Base-by-base conservation (phyloP, 1,284 basidiomycete species). In the Thecaphora thlaspeos region DNA sequence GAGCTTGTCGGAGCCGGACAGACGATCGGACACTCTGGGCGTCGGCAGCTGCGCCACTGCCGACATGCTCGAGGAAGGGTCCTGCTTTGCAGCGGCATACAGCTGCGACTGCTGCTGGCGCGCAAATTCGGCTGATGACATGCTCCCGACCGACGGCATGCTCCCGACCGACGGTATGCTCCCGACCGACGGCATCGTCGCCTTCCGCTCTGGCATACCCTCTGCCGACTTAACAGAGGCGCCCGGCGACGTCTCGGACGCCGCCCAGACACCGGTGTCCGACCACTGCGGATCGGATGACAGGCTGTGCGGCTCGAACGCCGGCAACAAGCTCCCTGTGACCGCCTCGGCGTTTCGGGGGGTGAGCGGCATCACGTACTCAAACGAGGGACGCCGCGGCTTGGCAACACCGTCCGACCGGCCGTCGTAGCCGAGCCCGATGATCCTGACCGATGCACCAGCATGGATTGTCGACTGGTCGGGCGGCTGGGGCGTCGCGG, bases 401-500 rank as follows among this genome's bases (percentile, higher is more conserved):
- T 32, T 44, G 24, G 43, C 12, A 11, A 42, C n/a, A 14, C 28
- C 8, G 14, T 30, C 28, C 28, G 28, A 14, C 28, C 28, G n/a
- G n/a, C 28, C 28, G 14, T 8, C 28, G 28, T 14, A 14, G 26
- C 26, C 26, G 26, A 11, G 26, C 7, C 11, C 26, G 32, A 34
- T 15, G 17, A 34, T 34, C 15, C 17, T 34, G 14, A 61, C 59
- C 22, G 44, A 43, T 30, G 53, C 47, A 15, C 63, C 63, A 1
- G 59, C 52, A 21, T 53, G 39, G 2, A 54, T 48, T 8, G 60
- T 66, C 11, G 63, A 66, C 26, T 58, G 59, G 9, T 69, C 63
- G 15, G 71, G 71, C 4, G 71, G 71, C 37, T 71, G 61, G 11
- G 71, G 71, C 11, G 62, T 53, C n/a, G 61, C 48, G 14, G 55